Evolutionary conservation across 192 early-diverging fungal species (phyloP), one percentile per base, ranked within the genome.

Genomic region (Podila clonocystis): DNA sequence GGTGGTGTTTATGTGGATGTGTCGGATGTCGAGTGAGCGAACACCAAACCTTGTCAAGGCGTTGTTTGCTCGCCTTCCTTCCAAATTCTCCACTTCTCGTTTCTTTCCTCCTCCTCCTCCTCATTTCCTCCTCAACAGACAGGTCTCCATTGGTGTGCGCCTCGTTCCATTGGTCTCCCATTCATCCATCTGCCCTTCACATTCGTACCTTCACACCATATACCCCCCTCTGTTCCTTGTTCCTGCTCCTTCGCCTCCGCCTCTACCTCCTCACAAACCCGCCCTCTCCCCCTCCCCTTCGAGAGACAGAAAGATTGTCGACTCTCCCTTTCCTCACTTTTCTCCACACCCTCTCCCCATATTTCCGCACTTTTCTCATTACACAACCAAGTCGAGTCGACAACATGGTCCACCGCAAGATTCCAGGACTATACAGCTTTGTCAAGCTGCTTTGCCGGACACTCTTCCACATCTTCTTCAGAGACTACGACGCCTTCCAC

Each of bases 401-500:
- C 26, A n/a, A n/a, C 22, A 58, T 77, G 63, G 55, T 50, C 11
- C 74, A 49, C 34, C 69, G 75, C 34, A 80, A 80, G 55, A 72
- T 80, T n/a, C 70, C 76, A 15, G 76, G 76, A 29, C 57, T 80
- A 0, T 80, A 80, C 62, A 68, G 65, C 55, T 72, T 80, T 52
- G 59, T 80, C 36, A 80, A 69, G 48, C 67, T 80, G 20, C 77
- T 80, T 11, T 80, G 77, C 55, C 34, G 77, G 55, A 65, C 79
- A 11, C 68, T 85, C 31, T 85, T 85, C 57, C 72, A 68, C 41
- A 73, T 85, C 50, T 85, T 85, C 24, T 85, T 82, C 63, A 57
- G 77, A n/a, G 77, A 85, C 41, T 75, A 82, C 65, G 78, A 72
- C 45, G 83, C 78, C 12, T 82, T 85, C 28, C 76, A 82, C 49